These are phyloP conservation scores for Allantophomopsis cytisporea DNA, from an alignment of 2,329 filamentous ascomycete genomes.

Conservation along the genomic window DNA sequence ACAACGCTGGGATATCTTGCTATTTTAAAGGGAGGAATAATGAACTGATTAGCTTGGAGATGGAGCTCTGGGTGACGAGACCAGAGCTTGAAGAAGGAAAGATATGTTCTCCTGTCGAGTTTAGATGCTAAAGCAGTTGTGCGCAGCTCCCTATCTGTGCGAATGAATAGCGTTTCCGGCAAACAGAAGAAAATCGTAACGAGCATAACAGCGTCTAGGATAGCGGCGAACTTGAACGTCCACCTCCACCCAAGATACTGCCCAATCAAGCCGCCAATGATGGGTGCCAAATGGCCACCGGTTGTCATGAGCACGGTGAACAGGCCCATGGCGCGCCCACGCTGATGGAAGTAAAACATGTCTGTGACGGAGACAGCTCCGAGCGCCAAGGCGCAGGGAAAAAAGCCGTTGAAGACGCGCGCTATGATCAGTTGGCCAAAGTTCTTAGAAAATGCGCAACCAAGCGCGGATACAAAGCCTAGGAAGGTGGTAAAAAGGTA, in stretches of 20 bases:
- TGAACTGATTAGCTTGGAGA: conserved; percentile 4
- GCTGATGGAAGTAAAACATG: background rate
- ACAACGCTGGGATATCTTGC: conserved; percentile 17
- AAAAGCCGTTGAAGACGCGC: background rate
- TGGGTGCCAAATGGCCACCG: background rate
- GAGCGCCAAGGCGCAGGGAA: background rate
- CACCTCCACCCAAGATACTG: conserved; percentile 73
- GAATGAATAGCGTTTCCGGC: conserved; percentile 18
- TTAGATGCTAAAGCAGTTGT: conserved; percentile 1
- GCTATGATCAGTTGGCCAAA: background rate
- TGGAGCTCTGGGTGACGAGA: too few species aligned
- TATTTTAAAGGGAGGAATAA: conserved; percentile 15
- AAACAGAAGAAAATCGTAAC: conserved; percentile 13
- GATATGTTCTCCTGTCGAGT: background rate
- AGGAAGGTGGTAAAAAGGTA: background rate
- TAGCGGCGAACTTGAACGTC: conserved; percentile 26
- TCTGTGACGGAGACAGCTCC: background rate
- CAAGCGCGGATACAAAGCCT: background rate
- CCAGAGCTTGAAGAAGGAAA: conserved; percentile 5
- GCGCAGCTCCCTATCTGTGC: conserved; percentile 1
- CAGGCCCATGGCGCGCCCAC: background rate
- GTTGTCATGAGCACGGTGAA: background rate
- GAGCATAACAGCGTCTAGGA: conserved; percentile 14
- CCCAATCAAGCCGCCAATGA: conserved; percentile 51
- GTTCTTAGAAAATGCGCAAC: background rate